phyloP scores from a whole-genome alignment of 2,329 filamentous ascomycete genomes.

The Alternaria metachromatica region DNA sequence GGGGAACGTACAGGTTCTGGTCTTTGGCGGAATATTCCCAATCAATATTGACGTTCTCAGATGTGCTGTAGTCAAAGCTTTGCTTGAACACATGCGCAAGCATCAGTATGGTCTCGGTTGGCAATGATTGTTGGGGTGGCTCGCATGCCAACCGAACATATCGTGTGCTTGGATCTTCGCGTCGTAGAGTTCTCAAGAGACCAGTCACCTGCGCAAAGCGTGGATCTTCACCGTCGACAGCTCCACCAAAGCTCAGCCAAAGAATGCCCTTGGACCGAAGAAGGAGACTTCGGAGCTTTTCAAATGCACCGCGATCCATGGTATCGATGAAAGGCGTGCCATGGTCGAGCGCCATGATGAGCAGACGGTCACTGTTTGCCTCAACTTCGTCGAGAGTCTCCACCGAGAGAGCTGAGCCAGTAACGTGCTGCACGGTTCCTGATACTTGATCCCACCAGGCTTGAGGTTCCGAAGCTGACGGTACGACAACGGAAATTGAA shows the following conservation, averaged over 20 bases:
- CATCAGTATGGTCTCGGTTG: not conserved
- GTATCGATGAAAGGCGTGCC: not conserved
- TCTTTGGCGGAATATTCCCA: not conserved
- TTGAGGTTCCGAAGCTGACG: not conserved
- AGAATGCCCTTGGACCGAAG: not conserved
- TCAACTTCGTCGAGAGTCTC: not conserved
- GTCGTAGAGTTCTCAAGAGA: conserved; percentile 1
- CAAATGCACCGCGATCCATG: not conserved
- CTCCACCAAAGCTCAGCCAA: conserved; percentile 4
- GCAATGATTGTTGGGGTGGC: not conserved
- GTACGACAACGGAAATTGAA: not conserved
- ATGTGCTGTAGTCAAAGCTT: not conserved
- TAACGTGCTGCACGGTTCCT: not conserved
- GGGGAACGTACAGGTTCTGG: not conserved
- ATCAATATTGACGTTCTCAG: not conserved
- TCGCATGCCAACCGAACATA: not conserved
- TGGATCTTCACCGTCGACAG: not conserved
- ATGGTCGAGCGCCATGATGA: not conserved
- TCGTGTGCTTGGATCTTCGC: not conserved
- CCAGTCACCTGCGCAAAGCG: not conserved
- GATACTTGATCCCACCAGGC: not conserved
- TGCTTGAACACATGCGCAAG: not conserved
- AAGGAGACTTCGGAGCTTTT: not conserved
- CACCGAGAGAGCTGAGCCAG: not conserved
- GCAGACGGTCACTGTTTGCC: not conserved